Base-by-base conservation (phyloP, 306 rosid genomes). In the Cyamopsis tetragonoloba region DNA sequence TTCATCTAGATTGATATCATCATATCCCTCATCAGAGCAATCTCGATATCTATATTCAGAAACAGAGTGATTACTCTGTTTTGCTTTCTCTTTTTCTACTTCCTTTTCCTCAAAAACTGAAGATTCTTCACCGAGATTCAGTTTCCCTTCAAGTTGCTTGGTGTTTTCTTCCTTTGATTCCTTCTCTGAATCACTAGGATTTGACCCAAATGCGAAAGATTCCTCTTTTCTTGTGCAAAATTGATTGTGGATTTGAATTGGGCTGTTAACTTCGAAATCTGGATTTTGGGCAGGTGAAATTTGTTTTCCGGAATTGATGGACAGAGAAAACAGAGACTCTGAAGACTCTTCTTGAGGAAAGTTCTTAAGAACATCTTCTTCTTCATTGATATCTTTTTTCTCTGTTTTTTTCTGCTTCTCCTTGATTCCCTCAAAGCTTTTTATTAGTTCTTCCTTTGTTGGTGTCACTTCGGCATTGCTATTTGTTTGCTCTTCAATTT, bases 231-330 rank as follows among this genome's bases (percentile, higher is more conserved):
- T 39, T 50, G 5, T 24, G 46, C 49, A 56, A 39, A 8, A n/a
- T n/a, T n/a, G n/a, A n/a, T n/a, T n/a, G n/a, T n/a, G 3, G 3
- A 24, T 56, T 32, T 54, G 79, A 28, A 70, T 46, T 11, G 80
- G 71, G 65, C 87, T 70, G 35, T 73, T 67, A 24, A 83, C 87
- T 71, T 83, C 87, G n/a, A n/a, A n/a, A n/a, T n/a, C n/a, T n/a
- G n/a, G n/a, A 56, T 27, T 15, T 19, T 79, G 70, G 3, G 42
- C 54, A 6, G 22, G 27, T 31, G 76, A 46, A 18, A 53, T 62
- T 5, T 58, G 46, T 31, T 77, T 83, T 65, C 59, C 28, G 20
- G 78, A 77, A 38, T 38, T 77, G 74, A 83, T 39, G 41, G 83
- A 77, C 14, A 83, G 66, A 47, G 88, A 83, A 54, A 83, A 80